Percentiles rank a stretch among this genome's conserved stretches.
phyloP scores from a whole-genome alignment of 148 eudicot species.

The Rhododendron ovatum region DNA sequence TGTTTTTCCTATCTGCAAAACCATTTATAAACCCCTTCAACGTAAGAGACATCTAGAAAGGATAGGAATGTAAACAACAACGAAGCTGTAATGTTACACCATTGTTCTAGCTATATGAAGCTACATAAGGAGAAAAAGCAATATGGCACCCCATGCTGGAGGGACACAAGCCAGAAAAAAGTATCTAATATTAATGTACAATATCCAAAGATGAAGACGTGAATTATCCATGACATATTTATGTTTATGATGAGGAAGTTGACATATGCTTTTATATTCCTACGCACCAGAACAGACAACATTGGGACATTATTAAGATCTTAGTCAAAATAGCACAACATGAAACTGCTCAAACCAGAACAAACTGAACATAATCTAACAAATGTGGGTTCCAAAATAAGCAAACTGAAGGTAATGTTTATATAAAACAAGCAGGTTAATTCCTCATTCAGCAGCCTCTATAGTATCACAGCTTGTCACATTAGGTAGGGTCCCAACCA shows the following conservation, averaged over 20 bases:
- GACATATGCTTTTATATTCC: conserved; percentile 2
- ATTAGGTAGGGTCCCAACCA: too few relatives aligned
- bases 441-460: background rate
- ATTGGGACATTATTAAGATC: background rate
- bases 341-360: background rate
- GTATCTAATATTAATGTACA: background rate
- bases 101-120: background rate
- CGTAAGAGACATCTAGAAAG: background rate
- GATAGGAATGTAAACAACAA: background rate
- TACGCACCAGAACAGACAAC: background rate
- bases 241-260: background rate
- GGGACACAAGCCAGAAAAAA: background rate
- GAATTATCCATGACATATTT: background rate
- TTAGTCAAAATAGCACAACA: background rate
- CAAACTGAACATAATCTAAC: background rate
- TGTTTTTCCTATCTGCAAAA: conserved; percentile 78
- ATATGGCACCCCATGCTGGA: background rate
- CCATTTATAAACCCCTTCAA: conserved; percentile 3
- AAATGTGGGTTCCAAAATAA: background rate
- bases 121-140: background rate
- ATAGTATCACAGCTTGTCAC: background rate
- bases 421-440: background rate
- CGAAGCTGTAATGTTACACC: background rate
- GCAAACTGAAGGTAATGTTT: background rate
- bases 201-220: background rate